Conservation (phyloP, 2,329 filamentous ascomycete species). For the Spiromastix sp. region DNA sequence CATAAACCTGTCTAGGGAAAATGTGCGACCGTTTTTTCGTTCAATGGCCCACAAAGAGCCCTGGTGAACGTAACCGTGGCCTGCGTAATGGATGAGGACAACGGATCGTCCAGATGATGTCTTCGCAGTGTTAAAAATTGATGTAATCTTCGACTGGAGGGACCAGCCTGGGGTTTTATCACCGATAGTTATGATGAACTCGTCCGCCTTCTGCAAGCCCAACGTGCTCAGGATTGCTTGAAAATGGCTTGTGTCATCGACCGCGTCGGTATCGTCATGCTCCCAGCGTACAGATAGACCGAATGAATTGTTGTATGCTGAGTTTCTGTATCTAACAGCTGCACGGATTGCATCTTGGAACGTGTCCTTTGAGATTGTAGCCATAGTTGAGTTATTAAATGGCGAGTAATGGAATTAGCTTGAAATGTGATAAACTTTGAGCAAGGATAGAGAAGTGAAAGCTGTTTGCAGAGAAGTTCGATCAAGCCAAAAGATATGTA, state of each 20-base stretch:
- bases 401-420: no score
- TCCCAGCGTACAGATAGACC: not conserved
- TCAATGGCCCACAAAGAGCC: not conserved
- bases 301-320: not conserved
- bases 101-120: not conserved
- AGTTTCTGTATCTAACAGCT: not conserved
- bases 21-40: not conserved
- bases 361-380: not conserved
- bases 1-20: not conserved
- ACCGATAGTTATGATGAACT: not conserved
- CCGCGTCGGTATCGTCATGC: not conserved
- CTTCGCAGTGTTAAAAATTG: not conserved
- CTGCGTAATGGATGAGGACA: not conserved
- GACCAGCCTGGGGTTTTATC: not conserved
- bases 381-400: no score
- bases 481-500: no score
- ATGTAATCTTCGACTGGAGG: not conserved
- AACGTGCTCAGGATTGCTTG: not conserved
- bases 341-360: not conserved
- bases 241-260: not conserved
- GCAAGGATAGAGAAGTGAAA: no score
- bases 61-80: not conserved
- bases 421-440: no score
- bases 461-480: no score
- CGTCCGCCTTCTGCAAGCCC: not conserved